Conservation (phyloP, 192 early-diverging fungal genomes). For the Linnemannia hyalina region DNA sequence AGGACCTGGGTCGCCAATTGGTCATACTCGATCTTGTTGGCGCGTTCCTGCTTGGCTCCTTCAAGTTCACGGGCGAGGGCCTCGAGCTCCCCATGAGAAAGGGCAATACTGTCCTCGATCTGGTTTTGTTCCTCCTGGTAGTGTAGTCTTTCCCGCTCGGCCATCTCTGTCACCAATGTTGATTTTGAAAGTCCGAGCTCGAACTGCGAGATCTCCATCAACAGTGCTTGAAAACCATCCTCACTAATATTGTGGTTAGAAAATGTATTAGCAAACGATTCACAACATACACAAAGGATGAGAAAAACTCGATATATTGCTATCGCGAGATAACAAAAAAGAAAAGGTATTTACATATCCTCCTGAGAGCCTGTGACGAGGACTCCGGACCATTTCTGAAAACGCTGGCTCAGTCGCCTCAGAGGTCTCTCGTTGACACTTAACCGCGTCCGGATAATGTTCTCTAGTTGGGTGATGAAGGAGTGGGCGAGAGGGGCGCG, state of each 20-base stretch:
- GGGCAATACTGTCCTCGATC: constrained; percentile 20
- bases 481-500: not conserved
- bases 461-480: constrained; percentile 15
- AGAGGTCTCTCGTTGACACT: constrained; percentile 49
- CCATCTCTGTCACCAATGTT: constrained; percentile 42
- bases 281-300: not conserved
- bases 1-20: constrained; percentile 22
- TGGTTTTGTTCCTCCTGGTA: constrained; percentile 37
- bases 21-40: constrained; percentile 52
- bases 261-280: not conserved
- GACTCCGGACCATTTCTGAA: constrained; percentile 33
- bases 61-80: constrained; percentile 24
- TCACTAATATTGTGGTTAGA: constrained; percentile 10
- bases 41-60: constrained; percentile 36
- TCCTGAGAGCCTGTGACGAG: constrained; percentile 12
- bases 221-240: constrained; percentile 12
- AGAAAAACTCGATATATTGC: not conserved
- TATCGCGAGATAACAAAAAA: not conserved
- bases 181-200: constrained; percentile 35
- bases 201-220: constrained; percentile 34
- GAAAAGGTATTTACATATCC: constrained; percentile 16
- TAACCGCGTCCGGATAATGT: constrained; percentile 38
- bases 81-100: constrained; percentile 33
- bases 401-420: constrained; percentile 20
- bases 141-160: constrained; percentile 31